Evolutionary conservation across 495 filamentous ascomycete genomes (phyloP).

Genomic region (Hypomontagnella monticulosa): DNA sequence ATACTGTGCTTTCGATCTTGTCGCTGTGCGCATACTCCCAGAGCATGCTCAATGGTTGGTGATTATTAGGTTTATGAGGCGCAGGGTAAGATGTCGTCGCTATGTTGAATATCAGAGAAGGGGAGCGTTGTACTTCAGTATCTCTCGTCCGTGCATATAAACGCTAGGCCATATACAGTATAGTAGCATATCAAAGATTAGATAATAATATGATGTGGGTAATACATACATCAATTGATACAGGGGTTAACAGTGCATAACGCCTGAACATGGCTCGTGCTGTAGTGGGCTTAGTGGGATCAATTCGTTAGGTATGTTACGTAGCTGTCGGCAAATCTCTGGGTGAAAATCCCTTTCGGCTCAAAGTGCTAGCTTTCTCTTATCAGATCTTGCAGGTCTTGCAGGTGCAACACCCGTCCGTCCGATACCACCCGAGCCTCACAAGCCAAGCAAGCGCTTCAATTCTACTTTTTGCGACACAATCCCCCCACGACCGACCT

Average conservation of each 20-base stretch:
- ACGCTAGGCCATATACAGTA: constrained; percentile 1
- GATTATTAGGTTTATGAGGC: neutral
- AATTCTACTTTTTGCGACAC: constrained; percentile 21
- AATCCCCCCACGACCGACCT: constrained; percentile 9
- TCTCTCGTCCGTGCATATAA: neutral
- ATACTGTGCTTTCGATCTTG: neutral
- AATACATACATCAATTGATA: neutral
- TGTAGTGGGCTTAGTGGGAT: constrained; percentile 1
- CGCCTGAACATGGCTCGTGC: neutral
- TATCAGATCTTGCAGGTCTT: constrained; percentile 47
- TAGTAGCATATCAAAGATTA: constrained; percentile 4
- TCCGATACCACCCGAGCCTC: constrained; percentile 47
- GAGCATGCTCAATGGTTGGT: constrained; percentile 1
- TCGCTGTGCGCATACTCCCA: neutral
- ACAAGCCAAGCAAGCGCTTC: constrained; percentile 21
- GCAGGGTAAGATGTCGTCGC: too few species aligned
- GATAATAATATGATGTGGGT: constrained; percentile 3
- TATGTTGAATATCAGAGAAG: neutral
- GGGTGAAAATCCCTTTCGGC: constrained; percentile 33
- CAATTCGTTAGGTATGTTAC: constrained; percentile 12
- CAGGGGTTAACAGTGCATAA: neutral
- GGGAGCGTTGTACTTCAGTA: constrained; percentile 1
- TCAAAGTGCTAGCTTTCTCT: constrained; percentile 27
- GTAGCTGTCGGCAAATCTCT: constrained; percentile 36
- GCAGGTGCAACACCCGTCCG: constrained; percentile 40